Conservation (phyloP, 345 rosid species). For the Moringa oleifera region DNA sequence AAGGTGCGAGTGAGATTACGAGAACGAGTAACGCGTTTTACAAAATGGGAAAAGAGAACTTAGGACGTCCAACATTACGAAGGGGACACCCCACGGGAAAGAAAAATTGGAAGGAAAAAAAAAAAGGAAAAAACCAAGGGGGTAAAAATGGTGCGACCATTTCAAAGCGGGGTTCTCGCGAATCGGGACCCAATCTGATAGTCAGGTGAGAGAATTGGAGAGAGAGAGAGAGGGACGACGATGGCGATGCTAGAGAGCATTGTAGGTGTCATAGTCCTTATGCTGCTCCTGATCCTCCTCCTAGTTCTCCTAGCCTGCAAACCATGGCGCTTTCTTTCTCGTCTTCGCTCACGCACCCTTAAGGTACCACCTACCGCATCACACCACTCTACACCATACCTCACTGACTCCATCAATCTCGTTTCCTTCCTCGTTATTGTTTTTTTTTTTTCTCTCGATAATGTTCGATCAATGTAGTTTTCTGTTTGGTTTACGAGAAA, state of each 20-base stretch:
- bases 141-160: constrained; percentile 38
- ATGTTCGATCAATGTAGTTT: neutral
- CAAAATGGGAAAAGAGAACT: no score
- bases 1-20: no score
- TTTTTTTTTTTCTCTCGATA: neutral
- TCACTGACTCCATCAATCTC: neutral
- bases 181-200: constrained; percentile 39
- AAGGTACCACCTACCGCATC: no score
- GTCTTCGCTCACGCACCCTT: constrained; percentile 37
- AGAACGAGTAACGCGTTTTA: no score
- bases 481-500: neutral
- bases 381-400: neutral
- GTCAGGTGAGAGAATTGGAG: constrained; percentile 20
- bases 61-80: no score
- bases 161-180: constrained; percentile 82
- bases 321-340: constrained; percentile 83
- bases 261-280: constrained; percentile 41
- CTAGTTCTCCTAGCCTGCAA: constrained; percentile 66
- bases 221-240: constrained; percentile 39
- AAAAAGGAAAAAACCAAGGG: neutral
- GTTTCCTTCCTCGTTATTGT: neutral
- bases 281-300: constrained; percentile 64
- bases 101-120: no score
- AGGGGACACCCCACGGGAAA: no score
- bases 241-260: constrained; percentile 48